These are phyloP conservation scores for Rheum nobile DNA, from an alignment of 148 eudicot species.

Conservation along the genomic window DNA sequence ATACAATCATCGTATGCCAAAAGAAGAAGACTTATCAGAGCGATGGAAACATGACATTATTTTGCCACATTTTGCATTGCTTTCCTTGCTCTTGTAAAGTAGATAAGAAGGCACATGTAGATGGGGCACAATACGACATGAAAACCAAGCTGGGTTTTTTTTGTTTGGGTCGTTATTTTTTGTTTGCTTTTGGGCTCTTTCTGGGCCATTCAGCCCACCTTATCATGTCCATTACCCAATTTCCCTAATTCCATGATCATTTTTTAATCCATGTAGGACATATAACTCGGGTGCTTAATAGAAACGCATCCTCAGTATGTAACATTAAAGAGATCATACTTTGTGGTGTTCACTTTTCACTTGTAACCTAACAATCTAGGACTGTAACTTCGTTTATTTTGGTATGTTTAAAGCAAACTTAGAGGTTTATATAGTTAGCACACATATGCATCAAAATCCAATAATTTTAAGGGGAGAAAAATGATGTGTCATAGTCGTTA, in stretches of 20 bases:
- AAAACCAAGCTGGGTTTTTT: background rate
- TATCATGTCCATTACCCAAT: background rate
- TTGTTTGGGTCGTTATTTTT: background rate
- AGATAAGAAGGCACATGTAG: background rate
- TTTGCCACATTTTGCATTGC: background rate
- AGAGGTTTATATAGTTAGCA: background rate
- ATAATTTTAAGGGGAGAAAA: background rate
- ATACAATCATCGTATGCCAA: too few species aligned
- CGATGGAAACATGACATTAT: background rate
- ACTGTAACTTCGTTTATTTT: background rate
- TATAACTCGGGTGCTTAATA: too few species aligned
- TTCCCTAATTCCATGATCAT: background rate
- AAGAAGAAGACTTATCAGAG: too few species aligned
- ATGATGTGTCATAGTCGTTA: background rate
- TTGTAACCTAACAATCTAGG: too few species aligned
- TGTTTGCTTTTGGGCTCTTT: background rate
- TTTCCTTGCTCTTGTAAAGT: background rate
- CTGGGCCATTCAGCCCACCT: conserved; percentile 2
- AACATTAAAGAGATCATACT: too few species aligned
- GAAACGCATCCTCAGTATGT: too few species aligned
- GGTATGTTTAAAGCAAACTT: background rate
- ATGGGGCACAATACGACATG: conserved; percentile 1
- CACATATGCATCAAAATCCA: background rate
- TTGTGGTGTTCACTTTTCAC: too few species aligned
- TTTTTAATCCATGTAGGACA: too few species aligned